Evolutionary conservation across 1,139 yeast species (phyloP).

Genomic region (Suhomyces bokatorum): DNA sequence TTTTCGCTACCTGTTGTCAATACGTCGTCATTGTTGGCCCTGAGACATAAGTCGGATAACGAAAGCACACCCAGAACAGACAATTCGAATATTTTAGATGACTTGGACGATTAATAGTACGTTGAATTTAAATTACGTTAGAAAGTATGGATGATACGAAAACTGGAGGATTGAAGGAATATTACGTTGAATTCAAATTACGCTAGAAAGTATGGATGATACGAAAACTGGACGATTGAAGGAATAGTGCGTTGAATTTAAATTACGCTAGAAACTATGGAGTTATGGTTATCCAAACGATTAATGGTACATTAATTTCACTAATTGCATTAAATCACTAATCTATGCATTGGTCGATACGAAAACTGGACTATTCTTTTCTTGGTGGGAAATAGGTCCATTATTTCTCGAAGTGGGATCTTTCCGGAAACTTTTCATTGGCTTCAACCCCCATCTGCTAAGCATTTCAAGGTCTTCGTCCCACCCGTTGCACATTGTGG

Average conservation of each 20-base stretch:
- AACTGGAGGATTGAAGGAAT: neutral
- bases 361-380: neutral
- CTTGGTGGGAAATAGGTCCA: neutral
- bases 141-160: too few species aligned
- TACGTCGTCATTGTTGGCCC: constrained; percentile 17
- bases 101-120: constrained; percentile 15
- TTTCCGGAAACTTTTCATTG: constrained; percentile 51
- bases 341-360: neutral
- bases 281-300: too few species aligned
- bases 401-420: neutral
- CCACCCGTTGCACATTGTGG: constrained; percentile 86
- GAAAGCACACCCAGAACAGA: constrained; percentile 14
- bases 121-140: too few species aligned
- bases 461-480: constrained; percentile 75
- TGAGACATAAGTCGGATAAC: constrained; percentile 10
- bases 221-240: neutral
- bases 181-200: too few species aligned
- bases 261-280: too few species aligned
- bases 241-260: neutral
- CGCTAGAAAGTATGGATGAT: too few species aligned
- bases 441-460: constrained; percentile 67
- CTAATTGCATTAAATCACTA: too few species aligned
- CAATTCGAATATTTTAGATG: constrained; percentile 16
- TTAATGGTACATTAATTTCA: too few species aligned
- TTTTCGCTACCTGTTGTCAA: constrained; percentile 34